A percentile compares a stretch with the other conserved stretches of the same genome.
Evolutionary conservation across 495 filamentous ascomycete species (phyloP).

Genomic region (Diplogelasinospora grovesii): DNA sequence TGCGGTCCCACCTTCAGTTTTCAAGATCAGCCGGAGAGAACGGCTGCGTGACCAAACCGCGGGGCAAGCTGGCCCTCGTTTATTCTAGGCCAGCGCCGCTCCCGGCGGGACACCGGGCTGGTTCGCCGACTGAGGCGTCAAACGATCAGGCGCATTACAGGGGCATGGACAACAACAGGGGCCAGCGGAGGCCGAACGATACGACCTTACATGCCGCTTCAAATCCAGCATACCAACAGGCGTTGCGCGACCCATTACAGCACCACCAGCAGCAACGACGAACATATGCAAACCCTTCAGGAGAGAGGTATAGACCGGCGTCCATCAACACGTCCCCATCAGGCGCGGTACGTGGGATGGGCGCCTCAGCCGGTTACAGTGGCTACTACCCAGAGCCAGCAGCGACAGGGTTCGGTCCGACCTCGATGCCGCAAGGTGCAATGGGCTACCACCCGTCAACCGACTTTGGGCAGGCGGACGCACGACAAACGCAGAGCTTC

Average conservation of each 20-base stretch:
- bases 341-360: slow-evolving; percentile 32
- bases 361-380: slow-evolving; percentile 45
- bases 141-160: slow-evolving; percentile 33
- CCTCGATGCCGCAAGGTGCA: slow-evolving; percentile 38
- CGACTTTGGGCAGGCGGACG: slow-evolving; percentile 45
- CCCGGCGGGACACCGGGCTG: slow-evolving; percentile 50
- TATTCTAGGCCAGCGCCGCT: slow-evolving; percentile 53
- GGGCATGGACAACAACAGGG: slow-evolving; percentile 67
- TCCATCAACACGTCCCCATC: slow-evolving; percentile 38
- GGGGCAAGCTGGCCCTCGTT: slow-evolving; percentile 51
- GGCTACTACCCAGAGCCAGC: slow-evolving; percentile 50
- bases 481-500: slow-evolving; percentile 42
- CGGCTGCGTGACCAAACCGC: slow-evolving; percentile 24
- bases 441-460: slow-evolving; percentile 46
- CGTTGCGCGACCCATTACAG: slow-evolving; percentile 35
- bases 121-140: slow-evolving; percentile 33
- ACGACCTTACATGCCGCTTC: slow-evolving; percentile 40
- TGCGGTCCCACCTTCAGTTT: no score
- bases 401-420: slow-evolving; percentile 38
- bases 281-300: slow-evolving; percentile 33
- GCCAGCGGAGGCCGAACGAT: slow-evolving; percentile 65
- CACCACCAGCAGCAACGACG: no score
- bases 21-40: slow-evolving; percentile 18
- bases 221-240: slow-evolving; percentile 36
- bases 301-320: slow-evolving; percentile 43